Conservation (phyloP, 805 yeast species). For the Zygosaccharomyces bailii region DNA sequence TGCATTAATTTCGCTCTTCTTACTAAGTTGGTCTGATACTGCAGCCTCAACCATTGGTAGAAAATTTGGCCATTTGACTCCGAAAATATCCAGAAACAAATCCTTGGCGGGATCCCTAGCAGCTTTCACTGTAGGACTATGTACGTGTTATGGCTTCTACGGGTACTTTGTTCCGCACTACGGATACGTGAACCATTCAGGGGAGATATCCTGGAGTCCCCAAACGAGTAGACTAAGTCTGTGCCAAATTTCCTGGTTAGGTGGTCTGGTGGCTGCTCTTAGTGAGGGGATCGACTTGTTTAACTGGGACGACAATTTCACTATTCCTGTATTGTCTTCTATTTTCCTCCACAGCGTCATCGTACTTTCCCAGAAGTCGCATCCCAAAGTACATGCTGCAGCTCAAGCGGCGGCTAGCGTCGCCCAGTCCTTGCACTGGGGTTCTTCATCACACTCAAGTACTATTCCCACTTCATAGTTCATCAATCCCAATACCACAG, state of each 20-base stretch:
- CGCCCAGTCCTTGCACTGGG: conserved; percentile 5
- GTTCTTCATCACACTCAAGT: background rate
- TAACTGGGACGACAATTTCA: conserved; percentile 86
- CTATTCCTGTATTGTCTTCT: conserved; percentile 87
- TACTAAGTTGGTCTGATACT: conserved; percentile 95
- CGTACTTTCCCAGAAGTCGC: conserved; percentile 29
- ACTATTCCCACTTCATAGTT: background rate
- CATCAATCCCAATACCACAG: background rate
- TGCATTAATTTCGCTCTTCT: conserved; percentile 65
- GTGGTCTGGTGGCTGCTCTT: conserved; percentile 80
- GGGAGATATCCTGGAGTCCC: conserved; percentile 62
- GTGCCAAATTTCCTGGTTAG: conserved; percentile 50
- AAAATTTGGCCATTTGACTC: conserved; percentile 77
- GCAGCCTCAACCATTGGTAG: conserved; percentile 95
- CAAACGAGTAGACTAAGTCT: conserved; percentile 56
- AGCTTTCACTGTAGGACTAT: conserved; percentile 70
- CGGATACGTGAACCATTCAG: conserved; percentile 50
- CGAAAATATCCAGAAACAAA: conserved; percentile 68
- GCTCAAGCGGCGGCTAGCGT: conserved; percentile 3
- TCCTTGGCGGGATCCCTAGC: conserved; percentile 90
- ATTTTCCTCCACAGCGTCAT: conserved; percentile 53
- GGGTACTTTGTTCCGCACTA: conserved; percentile 67
- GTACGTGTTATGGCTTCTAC: conserved; percentile 65
- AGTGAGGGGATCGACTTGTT: conserved; percentile 80
- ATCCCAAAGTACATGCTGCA: conserved; percentile 5